phyloP scores from a whole-genome alignment of 164 flowering plant genomes.

The Umbilicus rupestris region DNA sequence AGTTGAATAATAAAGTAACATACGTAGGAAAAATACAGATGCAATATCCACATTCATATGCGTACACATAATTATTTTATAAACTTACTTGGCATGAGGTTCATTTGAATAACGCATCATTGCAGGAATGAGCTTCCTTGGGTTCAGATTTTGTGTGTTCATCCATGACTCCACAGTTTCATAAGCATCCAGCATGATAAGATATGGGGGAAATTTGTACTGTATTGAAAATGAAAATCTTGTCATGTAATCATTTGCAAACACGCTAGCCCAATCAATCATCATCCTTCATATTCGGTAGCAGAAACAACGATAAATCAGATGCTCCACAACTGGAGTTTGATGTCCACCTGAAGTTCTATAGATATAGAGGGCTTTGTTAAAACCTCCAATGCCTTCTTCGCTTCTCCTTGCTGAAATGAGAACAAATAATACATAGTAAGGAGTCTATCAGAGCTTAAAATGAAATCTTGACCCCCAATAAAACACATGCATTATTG shows the following conservation, averaged over 20 bases:
- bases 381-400: conserved; percentile 89
- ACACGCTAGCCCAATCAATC: no score
- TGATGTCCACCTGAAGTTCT: conserved; percentile 72
- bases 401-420: conserved; percentile 92
- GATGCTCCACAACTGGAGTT: conserved; percentile 4
- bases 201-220: conserved; percentile 98
- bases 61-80: no score
- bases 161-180: conserved; percentile 99
- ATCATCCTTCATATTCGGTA: background rate
- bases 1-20: background rate
- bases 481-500: background rate
- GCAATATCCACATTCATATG: background rate
- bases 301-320: background rate
- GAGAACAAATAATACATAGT: conserved; percentile 1
- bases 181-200: conserved; percentile 97
- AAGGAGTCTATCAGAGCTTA: background rate
- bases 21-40: background rate
- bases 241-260: background rate
- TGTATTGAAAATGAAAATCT: conserved; percentile 27
- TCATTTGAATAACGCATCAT: conserved; percentile 99
- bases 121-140: conserved; percentile 95
- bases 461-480: background rate
- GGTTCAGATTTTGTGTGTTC: conserved; percentile 67
- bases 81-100: conserved; percentile 92
- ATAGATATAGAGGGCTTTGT: conserved; percentile 69